Percentiles rank a stretch among this genome's conserved stretches.
Conservation (phyloP, 768 basidiomycete genomes). For the Leccinum arenicola region DNA sequence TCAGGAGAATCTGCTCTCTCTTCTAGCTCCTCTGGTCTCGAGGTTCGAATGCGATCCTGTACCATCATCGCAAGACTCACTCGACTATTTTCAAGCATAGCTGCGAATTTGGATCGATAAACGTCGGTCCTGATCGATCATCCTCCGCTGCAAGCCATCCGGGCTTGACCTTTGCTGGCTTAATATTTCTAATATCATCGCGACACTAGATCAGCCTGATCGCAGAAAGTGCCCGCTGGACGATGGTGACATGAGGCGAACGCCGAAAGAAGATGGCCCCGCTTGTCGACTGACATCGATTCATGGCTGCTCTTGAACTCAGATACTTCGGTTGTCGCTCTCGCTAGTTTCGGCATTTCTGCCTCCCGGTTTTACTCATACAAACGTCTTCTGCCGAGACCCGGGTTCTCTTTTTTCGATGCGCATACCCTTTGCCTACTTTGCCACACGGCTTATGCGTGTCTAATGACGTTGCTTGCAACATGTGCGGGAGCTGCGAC, state of each 20-base stretch:
- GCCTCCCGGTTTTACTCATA: neutral
- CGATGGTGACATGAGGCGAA: slow-evolving; percentile 19
- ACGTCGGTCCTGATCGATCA: neutral
- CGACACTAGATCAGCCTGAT: slow-evolving; percentile 3
- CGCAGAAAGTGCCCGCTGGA: neutral
- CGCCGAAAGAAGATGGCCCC: neutral
- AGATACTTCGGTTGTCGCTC: neutral
- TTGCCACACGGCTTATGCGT: slow-evolving; percentile 21
- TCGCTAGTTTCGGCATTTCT: neutral
- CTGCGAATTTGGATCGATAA: neutral
- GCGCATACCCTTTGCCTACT: slow-evolving; percentile 5
- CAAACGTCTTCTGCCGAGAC: slow-evolving; percentile 1
- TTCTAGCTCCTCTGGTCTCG: neutral
- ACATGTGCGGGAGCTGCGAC: slow-evolving; percentile 6
- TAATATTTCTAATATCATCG: neutral
- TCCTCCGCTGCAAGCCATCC: neutral
- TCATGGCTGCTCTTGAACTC: neutral
- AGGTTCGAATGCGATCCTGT: neutral
- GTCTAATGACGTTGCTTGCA: slow-evolving; percentile 20
- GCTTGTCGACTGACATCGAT: neutral
- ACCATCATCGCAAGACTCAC: neutral
- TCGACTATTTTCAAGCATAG: slow-evolving; percentile 4
- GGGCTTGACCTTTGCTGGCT: neutral
- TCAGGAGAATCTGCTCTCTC: neutral
- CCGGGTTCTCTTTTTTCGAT: neutral